A percentile compares a stretch with the other conserved stretches of the same genome.
phyloP scores from a whole-genome alignment of 1,139 yeast genomes.

The Geotrichum carabidarum region DNA sequence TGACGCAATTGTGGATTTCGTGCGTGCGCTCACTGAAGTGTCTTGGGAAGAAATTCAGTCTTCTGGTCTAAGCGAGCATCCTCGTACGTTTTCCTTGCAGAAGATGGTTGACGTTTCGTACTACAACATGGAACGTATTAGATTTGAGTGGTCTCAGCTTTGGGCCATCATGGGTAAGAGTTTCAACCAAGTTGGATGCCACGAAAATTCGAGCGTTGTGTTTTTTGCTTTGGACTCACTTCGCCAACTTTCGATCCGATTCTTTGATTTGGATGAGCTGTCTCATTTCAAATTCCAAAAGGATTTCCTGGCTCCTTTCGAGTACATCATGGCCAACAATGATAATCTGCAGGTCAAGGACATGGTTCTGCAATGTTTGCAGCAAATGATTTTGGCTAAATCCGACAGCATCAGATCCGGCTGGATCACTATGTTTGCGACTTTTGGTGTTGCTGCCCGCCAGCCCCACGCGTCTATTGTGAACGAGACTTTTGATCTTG shows the following conservation, averaged over 20 bases:
- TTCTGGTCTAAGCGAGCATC: conserved; percentile 73
- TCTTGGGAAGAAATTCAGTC: conserved; percentile 89
- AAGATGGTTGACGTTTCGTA: conserved; percentile 96
- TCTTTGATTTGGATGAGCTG: conserved; percentile 87
- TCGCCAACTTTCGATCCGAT: conserved; percentile 86
- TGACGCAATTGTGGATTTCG: conserved; percentile 79
- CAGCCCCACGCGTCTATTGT: conserved; percentile 50
- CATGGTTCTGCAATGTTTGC: conserved; percentile 84
- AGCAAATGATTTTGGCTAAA: conserved; percentile 80
- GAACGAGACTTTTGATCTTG: conserved; percentile 56
- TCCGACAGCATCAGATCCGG: conserved; percentile 79
- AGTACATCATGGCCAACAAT: conserved; percentile 67
- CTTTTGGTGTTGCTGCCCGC: conserved; percentile 61
- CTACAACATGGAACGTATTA: conserved; percentile 93
- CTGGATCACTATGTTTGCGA: conserved; percentile 85
- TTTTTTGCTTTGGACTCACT: conserved; percentile 91
- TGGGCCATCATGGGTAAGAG: conserved; percentile 94
- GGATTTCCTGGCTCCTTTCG: conserved; percentile 89
- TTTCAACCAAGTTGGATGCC: conserved; percentile 81
- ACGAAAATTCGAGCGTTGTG: conserved; percentile 67
- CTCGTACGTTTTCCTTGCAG: conserved; percentile 86
- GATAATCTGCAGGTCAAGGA: conserved; percentile 75
- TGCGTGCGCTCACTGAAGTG: conserved; percentile 78
- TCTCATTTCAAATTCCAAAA: conserved; percentile 94
- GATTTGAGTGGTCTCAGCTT: conserved; percentile 93